Evolutionary conservation across 192 early-diverging fungal genomes (phyloP), one percentile per base, ranked within the genome.

Genomic region (Entomortierella chlamydospora): DNA sequence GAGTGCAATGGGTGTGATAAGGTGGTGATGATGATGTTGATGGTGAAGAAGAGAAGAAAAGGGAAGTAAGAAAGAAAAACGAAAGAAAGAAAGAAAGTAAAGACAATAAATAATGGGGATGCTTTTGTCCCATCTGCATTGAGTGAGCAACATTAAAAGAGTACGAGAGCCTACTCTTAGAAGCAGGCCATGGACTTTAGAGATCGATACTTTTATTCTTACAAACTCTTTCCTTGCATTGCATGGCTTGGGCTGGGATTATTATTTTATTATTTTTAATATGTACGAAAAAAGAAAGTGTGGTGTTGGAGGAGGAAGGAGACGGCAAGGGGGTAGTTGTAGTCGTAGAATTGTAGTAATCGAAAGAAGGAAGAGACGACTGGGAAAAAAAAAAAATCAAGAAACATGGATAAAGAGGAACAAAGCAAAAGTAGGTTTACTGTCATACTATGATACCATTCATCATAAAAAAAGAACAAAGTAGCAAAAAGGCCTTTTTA

Each of bases 141-240:
- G 60, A 29, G 52, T 28, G 47, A 49, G 61, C 61, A 34, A 52
- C 28, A 29, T 31, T 20, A 64, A 55, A 55, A n/a, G 63, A 37
- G 51, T 45, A 56, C 52, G 54, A 39, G 54, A 57, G 55, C 22
- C 42, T 66, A 25, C 54, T 42, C 41, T 29, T 41, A 33, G 25
- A 41, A 18, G 13, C 20, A 2, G 34, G 23, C 12, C 57, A 59
- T 41, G 28, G 28, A 57, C n/a, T 3, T 23, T 17, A 7, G 2
- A 13, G 10, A 10, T 54, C 7, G 23, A 10, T 54, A 25, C 26
- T 54, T 54, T 54, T 54, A 17, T 54, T 54, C 18, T 54, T 54
- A 17, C 18, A 33, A 57, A 57, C 15, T 20, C 23, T 57, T 20
- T 42, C 26, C n/a, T 28, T 26, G 57, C 1, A 37, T 37, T 37